Evolutionary conservation across 129 eudicot genomes (phyloP), one percentile per base, ranked within the genome.

Genomic region (Dittrichia graveolens): DNA sequence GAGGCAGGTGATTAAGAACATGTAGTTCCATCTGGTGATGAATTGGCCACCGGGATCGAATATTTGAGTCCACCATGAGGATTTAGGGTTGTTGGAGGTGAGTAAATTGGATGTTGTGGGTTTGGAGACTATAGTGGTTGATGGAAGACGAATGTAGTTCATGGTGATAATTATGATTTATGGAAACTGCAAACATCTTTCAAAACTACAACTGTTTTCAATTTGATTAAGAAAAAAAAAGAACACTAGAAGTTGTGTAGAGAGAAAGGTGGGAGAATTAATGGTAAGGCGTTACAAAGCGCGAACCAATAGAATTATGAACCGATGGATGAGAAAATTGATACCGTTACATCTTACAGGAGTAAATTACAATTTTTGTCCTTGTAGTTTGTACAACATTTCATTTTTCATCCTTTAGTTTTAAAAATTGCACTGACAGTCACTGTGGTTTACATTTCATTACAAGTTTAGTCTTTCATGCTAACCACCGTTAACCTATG

Each of bases 1-100:
- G 48, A 92, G 80, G 55, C 90, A 85, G n/a, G 84, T 72, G 68
- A 84, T 59, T 15, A 92, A 11, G 87, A 89, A 92, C 39, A 92
- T 67, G 59, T 87, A 77, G 75, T 92, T 92, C 98, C 98, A 92
- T 81, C 75, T 68, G 54, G 73, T 80, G 24, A 92, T 89, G 75
- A 85, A 76, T 5, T 85, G 86, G 62, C 95, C 83, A 8, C 84
- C 81, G 1, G 98, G 98, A 16, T 86, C 91, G 45, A 86, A 85
- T 68, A 89, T 85, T 37, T 86, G 92, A 8, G 60, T 57, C 90
- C 90, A 86, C 86, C 87, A 85, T 34, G 85, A 71, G 24, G 18
- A 56, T 5, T 78, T 71, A 5, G 54, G n/a, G 66, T 71, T 71
- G 78, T 19, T 80, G 75, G 53, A 24, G 54, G 31, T 64, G 77